phyloP scores from a whole-genome alignment of 2,329 filamentous ascomycete genomes.

The Cordyceps cicadae region DNA sequence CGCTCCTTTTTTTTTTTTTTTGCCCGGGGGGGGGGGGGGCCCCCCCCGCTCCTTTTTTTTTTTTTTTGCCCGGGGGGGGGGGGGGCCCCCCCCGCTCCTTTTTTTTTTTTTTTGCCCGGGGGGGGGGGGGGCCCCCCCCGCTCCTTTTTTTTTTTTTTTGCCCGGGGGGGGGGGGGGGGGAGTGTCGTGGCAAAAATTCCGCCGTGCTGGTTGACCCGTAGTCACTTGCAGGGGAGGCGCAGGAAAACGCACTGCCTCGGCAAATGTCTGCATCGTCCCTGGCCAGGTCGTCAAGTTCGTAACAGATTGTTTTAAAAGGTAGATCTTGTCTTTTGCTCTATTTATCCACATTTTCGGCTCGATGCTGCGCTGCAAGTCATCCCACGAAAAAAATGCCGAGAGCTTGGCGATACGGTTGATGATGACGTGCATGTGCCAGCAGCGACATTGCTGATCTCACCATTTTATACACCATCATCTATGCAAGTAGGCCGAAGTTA shows the following conservation, averaged over 20 bases:
- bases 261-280: not conserved
- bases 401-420: not conserved
- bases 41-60: too few species aligned
- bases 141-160: too few species aligned
- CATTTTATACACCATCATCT: not conserved
- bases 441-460: not conserved
- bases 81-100: too few species aligned
- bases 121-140: too few species aligned
- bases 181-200: slow-evolving; percentile 39
- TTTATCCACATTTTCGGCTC: not conserved
- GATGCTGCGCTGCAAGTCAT: not conserved
- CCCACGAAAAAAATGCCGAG: not conserved
- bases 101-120: too few species aligned
- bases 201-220: slow-evolving; percentile 40
- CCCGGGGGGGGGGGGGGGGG: too few species aligned
- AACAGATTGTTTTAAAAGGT: not conserved
- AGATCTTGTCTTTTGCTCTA: not conserved
- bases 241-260: not conserved
- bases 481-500: too few species aligned
- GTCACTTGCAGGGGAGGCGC: too few species aligned
- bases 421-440: not conserved
- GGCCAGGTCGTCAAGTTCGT: not conserved
- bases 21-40: too few species aligned
- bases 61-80: too few species aligned
- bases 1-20: too few species aligned